phyloP scores from a whole-genome alignment of 805 yeast genomes.

The Zygosaccharomyces kombuchaensis region DNA sequence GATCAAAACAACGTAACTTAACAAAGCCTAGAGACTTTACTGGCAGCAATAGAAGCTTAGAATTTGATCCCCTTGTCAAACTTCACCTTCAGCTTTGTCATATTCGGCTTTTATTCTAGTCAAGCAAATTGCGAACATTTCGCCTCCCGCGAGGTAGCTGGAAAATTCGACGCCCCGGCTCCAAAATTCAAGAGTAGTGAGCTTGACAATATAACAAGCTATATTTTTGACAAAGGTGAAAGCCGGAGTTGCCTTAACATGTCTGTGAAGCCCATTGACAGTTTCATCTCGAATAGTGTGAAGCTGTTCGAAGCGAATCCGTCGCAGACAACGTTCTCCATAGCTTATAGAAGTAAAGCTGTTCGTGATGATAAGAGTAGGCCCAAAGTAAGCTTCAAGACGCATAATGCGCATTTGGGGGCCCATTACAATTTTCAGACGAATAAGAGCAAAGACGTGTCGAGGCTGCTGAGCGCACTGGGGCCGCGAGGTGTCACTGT shows the following conservation, averaged over 20 bases:
- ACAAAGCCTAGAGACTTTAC: background rate
- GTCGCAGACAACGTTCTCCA: conserved; percentile 27
- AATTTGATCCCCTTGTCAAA: background rate
- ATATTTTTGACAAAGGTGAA: background rate
- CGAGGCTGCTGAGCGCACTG: conserved; percentile 63
- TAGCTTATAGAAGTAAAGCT: conserved; percentile 35
- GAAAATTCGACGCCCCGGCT: background rate
- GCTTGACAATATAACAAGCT: background rate
- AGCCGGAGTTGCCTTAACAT: conserved; percentile 5
- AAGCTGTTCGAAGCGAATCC: conserved; percentile 43
- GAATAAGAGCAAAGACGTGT: conserved; percentile 64
- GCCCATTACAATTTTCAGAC: conserved; percentile 56
- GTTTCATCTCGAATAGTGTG: conserved; percentile 41
- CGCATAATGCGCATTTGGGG: conserved; percentile 62
- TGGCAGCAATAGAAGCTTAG: background rate
- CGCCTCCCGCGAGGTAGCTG: background rate
- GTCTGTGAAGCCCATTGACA: conserved; percentile 37
- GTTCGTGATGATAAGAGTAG: conserved; percentile 17
- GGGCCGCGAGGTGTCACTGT: conserved; percentile 61
- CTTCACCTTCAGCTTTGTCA: background rate
- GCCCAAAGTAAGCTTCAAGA: conserved; percentile 43
- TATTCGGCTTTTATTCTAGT: background rate
- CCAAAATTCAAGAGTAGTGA: background rate
- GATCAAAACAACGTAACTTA: background rate
- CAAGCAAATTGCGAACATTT: background rate